Conservation (phyloP, 164 flowering plant genomes). For the Aristolochia contorta region DNA sequence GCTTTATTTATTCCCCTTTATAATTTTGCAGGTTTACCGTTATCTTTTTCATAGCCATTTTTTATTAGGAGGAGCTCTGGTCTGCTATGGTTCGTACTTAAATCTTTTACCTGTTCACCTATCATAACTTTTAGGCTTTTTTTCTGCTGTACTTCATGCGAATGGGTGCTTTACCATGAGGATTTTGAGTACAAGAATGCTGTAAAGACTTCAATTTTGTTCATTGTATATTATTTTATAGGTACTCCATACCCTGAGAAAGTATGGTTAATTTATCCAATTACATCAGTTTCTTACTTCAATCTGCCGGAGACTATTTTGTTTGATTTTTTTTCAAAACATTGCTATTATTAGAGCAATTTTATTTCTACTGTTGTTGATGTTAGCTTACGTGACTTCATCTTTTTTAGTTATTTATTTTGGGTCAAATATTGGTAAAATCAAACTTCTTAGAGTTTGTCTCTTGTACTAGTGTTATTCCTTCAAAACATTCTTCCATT, state of each 20-base stretch:
- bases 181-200: constrained; percentile 22
- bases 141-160: too few species aligned
- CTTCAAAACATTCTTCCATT: too few species aligned
- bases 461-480: too few species aligned
- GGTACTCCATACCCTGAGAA: constrained; percentile 29
- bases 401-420: too few species aligned
- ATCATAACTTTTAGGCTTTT: too few species aligned
- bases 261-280: not conserved
- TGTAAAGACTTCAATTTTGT: constrained; percentile 32
- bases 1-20: constrained; percentile 3
- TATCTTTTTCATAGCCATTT: constrained; percentile 36
- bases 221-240: constrained; percentile 65
- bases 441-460: too few species aligned
- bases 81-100: constrained; percentile 55
- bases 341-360: too few species aligned
- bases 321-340: too few species aligned
- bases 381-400: too few species aligned
- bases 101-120: not conserved
- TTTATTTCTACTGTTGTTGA: too few species aligned
- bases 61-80: constrained; percentile 72
- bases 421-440: too few species aligned
- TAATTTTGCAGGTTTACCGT: constrained; percentile 63
- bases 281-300: not conserved
- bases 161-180: constrained; percentile 47
- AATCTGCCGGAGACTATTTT: too few species aligned